A percentile compares a stretch with the other conserved stretches of the same genome.
phyloP scores from a whole-genome alignment of 2,329 filamentous ascomycete genomes.

The Bipolaris oryzae region DNA sequence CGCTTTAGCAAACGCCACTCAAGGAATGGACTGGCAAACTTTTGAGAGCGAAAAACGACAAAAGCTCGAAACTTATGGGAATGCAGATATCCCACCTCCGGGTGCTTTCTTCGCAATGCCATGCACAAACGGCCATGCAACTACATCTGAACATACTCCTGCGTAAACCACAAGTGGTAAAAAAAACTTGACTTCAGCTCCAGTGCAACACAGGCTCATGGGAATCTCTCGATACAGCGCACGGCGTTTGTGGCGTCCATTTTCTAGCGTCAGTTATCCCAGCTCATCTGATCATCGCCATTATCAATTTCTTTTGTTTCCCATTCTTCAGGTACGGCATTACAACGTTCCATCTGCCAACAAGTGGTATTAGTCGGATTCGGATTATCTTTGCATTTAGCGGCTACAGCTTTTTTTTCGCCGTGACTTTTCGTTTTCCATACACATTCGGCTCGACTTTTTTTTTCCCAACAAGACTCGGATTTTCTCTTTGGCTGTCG shows the following conservation, averaged over 20 bases:
- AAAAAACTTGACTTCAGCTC: not conserved
- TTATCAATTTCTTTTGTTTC: conserved; percentile 1
- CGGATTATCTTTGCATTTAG: conserved; percentile 2
- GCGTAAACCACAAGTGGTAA: not conserved
- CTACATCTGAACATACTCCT: conserved; percentile 1
- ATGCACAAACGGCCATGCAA: conserved; percentile 3
- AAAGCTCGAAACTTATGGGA: not conserved
- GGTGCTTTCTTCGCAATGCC: conserved; percentile 11
- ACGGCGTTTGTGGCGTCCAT: conserved; percentile 13
- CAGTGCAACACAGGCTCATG: conserved; percentile 6
- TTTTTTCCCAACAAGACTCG: not conserved
- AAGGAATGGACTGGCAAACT: conserved; percentile 91
- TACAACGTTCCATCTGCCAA: not conserved
- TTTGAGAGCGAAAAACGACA: conserved; percentile 55
- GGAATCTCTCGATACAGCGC: conserved; percentile 5
- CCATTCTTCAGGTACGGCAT: conserved; percentile 5
- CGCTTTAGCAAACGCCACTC: conserved; percentile 91
- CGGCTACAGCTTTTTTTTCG: not conserved
- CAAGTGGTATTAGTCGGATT: not conserved
- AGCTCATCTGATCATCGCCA: conserved; percentile 1
- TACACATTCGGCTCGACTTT: not conserved
- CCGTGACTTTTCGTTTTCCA: not conserved
- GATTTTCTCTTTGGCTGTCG: not conserved
- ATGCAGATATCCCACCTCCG: conserved; percentile 1
- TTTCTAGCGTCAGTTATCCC: not conserved